Evolutionary conservation across 805 yeast species (phyloP), one percentile per base, ranked within the genome.

Genomic region (Blastobotrys mokoenaii): DNA sequence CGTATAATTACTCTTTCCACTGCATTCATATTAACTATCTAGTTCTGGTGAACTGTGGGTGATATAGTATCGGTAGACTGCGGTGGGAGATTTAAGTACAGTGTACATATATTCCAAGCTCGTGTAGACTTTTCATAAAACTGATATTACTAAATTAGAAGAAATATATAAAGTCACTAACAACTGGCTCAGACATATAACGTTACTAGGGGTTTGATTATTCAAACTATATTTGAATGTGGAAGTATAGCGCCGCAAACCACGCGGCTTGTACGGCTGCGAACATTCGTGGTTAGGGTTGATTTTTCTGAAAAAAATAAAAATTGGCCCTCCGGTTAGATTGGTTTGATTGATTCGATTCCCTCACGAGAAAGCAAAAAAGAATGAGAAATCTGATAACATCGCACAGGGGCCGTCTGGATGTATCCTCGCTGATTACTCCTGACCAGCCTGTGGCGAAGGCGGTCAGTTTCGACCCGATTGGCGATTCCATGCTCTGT

Each of bases 401-500:
- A n/a, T 53, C 52, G 8, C 56, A 55, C 40, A 40, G 54, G 10
- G 57, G 59, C 31, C 35, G 38, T 30, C 43, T 84, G 12, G 50
- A 56, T 20, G 79, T 79, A 2, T 67, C 65, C 38, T 76, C 88
- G 0, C 61, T 67, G 38, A 73, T 81, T 2, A 81, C 74, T 41
- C 90, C 90, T 0, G 89, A 82, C 54, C 63, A 81, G 46, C 67
- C 68, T n/a, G 65, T 79, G 5, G 54, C 70, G 16, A 17, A 32
- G 1, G 71, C 73, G 14, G 65, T 84, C 1, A 73, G 68, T 10
- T 85, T 86, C 56, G 95, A 87, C 59, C 74, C 84, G 0, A 75
- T 84, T 30, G 73, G 82, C 8, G 93, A 86, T 59, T 74, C 84
- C 45, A 69, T 87, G 33, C 78, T 93, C 0, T 74, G 79, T 51